Base-by-base conservation (phyloP, 225 moss, liverwort and hornwort genomes). In the Straminergon stramineum region DNA sequence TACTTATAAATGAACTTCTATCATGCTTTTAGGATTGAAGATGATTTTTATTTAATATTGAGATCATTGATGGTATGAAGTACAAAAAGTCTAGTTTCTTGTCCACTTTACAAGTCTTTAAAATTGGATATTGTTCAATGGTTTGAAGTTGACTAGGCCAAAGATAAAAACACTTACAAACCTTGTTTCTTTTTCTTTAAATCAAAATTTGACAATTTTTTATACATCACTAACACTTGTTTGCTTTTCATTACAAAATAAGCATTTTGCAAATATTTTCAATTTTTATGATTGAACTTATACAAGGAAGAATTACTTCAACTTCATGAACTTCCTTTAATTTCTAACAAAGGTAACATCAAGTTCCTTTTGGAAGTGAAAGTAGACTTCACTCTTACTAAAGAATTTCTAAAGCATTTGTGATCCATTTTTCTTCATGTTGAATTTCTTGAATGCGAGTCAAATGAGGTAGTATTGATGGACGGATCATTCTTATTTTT, bases 221-320 rank as follows among this genome's bases (percentile, higher is more conserved):
- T 0, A 69, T 70, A 13, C 39, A 23, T 70, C 23, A 39, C 24
- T 13, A 20, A 52, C 4, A 32, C 6, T 75, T 19, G 4, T 51
- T 32, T 51, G 10, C 17, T 48, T 74, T 48, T 32, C 51, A 75
- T 19, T 19, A 30, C 2, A 75, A 0, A 0, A 31, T 20, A 51
- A 2, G 32, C 0, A 0, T 12, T 48, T 48, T 31, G 19, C 1
- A 51, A 0, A 48, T 10, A 19, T 2, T 2, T 45, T 18, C 10
- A 28, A 18, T 7, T 51, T 48, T 5, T 28, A 75, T 51, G 13
- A 17, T 51, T 75, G 17, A 51, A 48, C 27, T 74, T 30, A 17
- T 17, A 30, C 30, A 74, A 30, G 0, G 10, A 48, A 18, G 7
- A 75, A 10, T 48, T 4, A 51, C 75, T 51, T 48, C 11, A 48